These are phyloP conservation scores for Aspergillus leporis DNA, from an alignment of 495 filamentous ascomycete genomes.

Conservation along the genomic window DNA sequence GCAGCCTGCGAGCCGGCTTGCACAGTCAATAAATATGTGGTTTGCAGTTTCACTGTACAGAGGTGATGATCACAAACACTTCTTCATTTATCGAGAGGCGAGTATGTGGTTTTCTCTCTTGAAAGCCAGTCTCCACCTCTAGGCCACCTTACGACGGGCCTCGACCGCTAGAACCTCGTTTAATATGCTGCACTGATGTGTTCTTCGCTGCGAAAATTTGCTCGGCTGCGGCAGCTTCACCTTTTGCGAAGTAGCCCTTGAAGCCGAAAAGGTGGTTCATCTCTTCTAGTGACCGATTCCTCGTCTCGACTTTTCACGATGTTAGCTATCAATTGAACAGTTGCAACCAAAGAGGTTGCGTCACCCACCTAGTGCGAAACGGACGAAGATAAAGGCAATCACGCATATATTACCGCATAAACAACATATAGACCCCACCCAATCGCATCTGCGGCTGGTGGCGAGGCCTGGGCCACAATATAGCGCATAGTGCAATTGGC, in stretches of 20 bases:
- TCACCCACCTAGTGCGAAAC: constrained; percentile 17
- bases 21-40: too few species aligned
- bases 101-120: too few species aligned
- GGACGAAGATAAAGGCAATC: constrained; percentile 52
- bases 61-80: too few species aligned
- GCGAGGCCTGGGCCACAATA: constrained; percentile 69
- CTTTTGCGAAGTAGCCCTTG: constrained; percentile 18
- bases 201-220: background rate
- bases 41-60: too few species aligned
- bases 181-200: background rate
- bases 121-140: background rate
- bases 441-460: constrained; percentile 62
- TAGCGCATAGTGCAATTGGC: constrained; percentile 35
- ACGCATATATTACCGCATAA: constrained; percentile 66
- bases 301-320: constrained; percentile 18
- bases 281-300: constrained; percentile 20
- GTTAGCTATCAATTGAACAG: background rate
- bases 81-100: too few species aligned
- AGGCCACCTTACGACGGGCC: background rate
- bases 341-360: background rate
- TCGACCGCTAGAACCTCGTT: background rate
- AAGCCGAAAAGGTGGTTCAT: constrained; percentile 26
- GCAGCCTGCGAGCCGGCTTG: too few species aligned
- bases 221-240: background rate
- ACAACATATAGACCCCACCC: constrained; percentile 72